These are phyloP conservation scores for Acidiella bohemica DNA, from an alignment of 495 filamentous ascomycete genomes.

Conservation along the genomic window DNA sequence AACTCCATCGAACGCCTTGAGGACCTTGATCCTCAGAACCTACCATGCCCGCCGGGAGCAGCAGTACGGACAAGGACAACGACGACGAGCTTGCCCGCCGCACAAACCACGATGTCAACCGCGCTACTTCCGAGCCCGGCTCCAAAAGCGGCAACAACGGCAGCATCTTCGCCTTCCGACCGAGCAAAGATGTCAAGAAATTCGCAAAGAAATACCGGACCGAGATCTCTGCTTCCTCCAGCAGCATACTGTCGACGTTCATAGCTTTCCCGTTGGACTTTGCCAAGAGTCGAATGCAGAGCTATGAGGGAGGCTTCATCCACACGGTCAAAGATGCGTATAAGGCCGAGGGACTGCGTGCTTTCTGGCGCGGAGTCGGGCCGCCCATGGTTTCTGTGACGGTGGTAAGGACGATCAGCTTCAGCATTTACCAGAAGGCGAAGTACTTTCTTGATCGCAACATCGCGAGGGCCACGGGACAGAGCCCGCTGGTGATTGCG, in stretches of 20 bases:
- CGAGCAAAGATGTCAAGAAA: conserved; percentile 36
- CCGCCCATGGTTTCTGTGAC: conserved; percentile 80
- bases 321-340: conserved; percentile 43
- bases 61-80: no score
- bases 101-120: conserved; percentile 1
- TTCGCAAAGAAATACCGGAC: conserved; percentile 65
- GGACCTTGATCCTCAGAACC: conserved; percentile 7
- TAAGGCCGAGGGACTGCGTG: conserved; percentile 52
- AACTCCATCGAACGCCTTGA: conserved; percentile 18
- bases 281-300: conserved; percentile 75
- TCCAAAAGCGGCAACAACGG: conserved; percentile 2
- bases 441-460: conserved; percentile 60
- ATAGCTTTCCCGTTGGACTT: conserved; percentile 69
- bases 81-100: neutral
- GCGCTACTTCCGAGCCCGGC: neutral
- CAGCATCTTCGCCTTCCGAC: conserved; percentile 13
- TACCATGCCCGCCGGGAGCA: conserved; percentile 16
- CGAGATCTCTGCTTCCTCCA: conserved; percentile 61
- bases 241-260: conserved; percentile 61
- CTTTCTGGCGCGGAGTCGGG: conserved; percentile 60
- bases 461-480: conserved; percentile 49
- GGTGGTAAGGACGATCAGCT: conserved; percentile 79
- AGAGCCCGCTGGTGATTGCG: conserved; percentile 56
- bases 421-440: conserved; percentile 76
- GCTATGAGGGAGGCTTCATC: conserved; percentile 30